Evolutionary conservation across 352 stramenopile species (phyloP).

Genomic region (Globisporangium ultimum): DNA sequence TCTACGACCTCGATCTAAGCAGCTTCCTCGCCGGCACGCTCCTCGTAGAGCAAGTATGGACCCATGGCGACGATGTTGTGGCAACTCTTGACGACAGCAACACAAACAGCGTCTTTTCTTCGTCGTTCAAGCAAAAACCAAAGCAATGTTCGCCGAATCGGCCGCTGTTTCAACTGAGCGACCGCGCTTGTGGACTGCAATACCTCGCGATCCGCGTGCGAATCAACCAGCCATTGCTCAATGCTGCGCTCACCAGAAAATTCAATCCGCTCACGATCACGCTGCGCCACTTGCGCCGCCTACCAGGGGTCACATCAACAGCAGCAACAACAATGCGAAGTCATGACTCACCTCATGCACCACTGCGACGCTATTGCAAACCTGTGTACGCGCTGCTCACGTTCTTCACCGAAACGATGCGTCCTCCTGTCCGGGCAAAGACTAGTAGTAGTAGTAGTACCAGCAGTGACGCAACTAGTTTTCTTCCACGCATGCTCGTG

Average conservation of each 20-base stretch:
- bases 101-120: conserved; percentile 4
- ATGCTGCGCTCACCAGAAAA: conserved; percentile 26
- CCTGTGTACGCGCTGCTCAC: conserved; percentile 53
- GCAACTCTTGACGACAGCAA: background rate
- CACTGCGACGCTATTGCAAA: conserved; percentile 41
- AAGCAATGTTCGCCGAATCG: conserved; percentile 4
- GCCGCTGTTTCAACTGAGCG: background rate
- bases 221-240: conserved; percentile 49
- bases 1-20: conserved; percentile 66
- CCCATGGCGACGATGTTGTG: background rate
- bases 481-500: conserved; percentile 5
- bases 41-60: conserved; percentile 48
- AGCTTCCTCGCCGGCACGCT: conserved; percentile 36
- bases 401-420: conserved; percentile 44
- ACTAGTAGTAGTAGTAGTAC: background rate
- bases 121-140: conserved; percentile 3
- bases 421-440: background rate
- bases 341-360: conserved; percentile 27
- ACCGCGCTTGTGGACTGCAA: conserved; percentile 17
- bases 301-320: conserved; percentile 45
- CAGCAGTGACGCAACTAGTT: background rate
- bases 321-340: conserved; percentile 11
- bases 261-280: conserved; percentile 73
- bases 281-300: conserved; percentile 28
- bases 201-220: conserved; percentile 48